Evolutionary conservation across 140 eudicot genomes (phyloP), one percentile per base, ranked within the genome.

Genomic region (Eryngium alpinum): DNA sequence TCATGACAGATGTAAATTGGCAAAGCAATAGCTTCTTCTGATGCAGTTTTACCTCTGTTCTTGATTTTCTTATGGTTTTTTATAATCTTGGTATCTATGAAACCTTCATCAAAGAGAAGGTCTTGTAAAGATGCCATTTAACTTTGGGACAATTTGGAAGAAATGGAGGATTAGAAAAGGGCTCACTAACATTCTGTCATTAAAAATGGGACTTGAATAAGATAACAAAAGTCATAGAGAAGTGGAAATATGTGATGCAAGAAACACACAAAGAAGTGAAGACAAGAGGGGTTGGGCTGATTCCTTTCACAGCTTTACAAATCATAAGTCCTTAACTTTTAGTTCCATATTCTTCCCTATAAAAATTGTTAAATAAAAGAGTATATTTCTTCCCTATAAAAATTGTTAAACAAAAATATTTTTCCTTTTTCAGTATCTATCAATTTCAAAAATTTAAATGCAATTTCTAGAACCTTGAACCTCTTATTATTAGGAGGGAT

Each of bases 1-100:
- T 87, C 92, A 84, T 83, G 92, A 85, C 97, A 92, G 77, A 92
- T 88, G 85, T 84, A 90, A 44, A 92, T 90, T 1, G 97, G 94
- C 84, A 92, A 83, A 52, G 90, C 66, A 63, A 85, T 81, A 22
- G 97, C 84, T 44, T 85, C 92, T 33, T 89, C 83, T 52, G 70
- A 70, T 27, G 52, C 51, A 38, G 72, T 60, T 85, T 77, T 79
- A 22, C 49, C 84, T 83, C 82, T 91, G 80, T 85, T 84, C 66
- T 79, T 82, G 38, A 75, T 77, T 28, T 81, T 91, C 50, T 83
- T 87, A 31, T 51, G 84, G 77, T 71, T 59, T 71, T 77, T 88
- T 28, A 60, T 51, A 28, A 72, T 52, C 44, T 81, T 88, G 19
- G 65, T 75, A 65, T 65, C 77, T 50, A 70, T 77, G 79, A 86